phyloP scores from a whole-genome alignment of 768 basidiomycete species.

The Mycena vulgaris region DNA sequence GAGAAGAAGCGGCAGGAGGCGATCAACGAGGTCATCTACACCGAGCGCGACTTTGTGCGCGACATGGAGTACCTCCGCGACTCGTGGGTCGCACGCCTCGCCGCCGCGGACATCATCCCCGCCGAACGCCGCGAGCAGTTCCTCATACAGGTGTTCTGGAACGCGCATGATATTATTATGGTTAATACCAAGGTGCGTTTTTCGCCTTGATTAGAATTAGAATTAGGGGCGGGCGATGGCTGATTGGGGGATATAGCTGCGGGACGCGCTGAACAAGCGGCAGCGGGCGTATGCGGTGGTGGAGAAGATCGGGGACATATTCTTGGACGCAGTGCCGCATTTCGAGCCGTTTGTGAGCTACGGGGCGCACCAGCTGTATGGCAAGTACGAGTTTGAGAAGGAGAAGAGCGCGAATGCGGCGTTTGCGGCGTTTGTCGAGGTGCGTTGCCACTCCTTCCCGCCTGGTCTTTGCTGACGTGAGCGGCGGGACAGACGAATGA shows the following conservation, averaged over 20 bases:
- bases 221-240: background rate
- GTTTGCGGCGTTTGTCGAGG: conserved; percentile 97
- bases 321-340: conserved; percentile 87
- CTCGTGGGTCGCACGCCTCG: conserved; percentile 94
- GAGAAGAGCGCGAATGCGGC: conserved; percentile 94
- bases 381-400: conserved; percentile 99
- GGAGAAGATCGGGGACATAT: conserved; percentile 91
- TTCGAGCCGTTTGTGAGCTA: conserved; percentile 96
- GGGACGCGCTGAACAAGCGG: conserved; percentile 93
- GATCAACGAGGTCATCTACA: conserved; percentile 96
- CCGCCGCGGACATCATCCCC: conserved; percentile 83
- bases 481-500: conserved; percentile 79
- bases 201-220: background rate
- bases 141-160: conserved; percentile 97
- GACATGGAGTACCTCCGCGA: conserved; percentile 99
- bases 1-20: conserved; percentile 98
- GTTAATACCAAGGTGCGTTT: conserved; percentile 77
- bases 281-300: conserved; percentile 97
- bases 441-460: conserved; percentile 49
- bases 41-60: conserved; percentile 97
- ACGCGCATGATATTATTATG: conserved; percentile 91
- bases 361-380: conserved; percentile 96
- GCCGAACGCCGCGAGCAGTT: conserved; percentile 85
- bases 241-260: conserved; percentile 63
- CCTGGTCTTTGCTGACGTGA: background rate